phyloP scores from a whole-genome alignment of 345 rosid species.

The Microthlaspi erraticum region DNA sequence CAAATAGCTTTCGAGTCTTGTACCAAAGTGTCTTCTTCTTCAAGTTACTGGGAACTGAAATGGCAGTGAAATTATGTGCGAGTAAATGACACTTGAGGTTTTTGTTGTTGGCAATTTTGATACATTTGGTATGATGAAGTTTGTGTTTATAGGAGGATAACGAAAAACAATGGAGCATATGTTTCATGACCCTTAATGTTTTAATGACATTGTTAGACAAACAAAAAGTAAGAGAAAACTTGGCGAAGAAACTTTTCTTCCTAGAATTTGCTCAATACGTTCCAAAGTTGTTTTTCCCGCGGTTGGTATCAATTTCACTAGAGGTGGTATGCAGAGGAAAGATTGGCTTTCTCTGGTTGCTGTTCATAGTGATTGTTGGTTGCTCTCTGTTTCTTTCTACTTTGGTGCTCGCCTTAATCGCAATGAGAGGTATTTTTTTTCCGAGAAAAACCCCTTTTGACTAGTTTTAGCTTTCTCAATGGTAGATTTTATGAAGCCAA shows the following conservation, averaged over 20 bases:
- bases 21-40: constrained; percentile 28
- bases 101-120: constrained; percentile 14
- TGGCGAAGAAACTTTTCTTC: no score
- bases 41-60: constrained; percentile 27
- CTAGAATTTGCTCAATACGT: no score
- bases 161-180: no score
- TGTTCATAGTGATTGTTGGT: constrained; percentile 96
- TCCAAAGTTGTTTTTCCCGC: no score
- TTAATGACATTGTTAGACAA: no score
- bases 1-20: constrained; percentile 30
- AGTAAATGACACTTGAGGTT: constrained; percentile 23
- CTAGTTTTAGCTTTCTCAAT: constrained; percentile 4
- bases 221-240: no score
- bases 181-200: no score
- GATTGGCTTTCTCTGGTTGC: constrained; percentile 96
- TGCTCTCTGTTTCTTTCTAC: constrained; percentile 96
- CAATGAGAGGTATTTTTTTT: constrained; percentile 71
- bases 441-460: background rate
- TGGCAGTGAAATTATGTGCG: constrained; percentile 16
- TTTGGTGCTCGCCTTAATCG: constrained; percentile 93
- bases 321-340: constrained; percentile 97
- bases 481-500: no score
- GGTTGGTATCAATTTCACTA: constrained; percentile 89
- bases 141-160: no score
- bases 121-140: constrained; percentile 5